These are phyloP conservation scores for Kwoniella pini DNA, from an alignment of 768 basidiomycete species.

Conservation along the genomic window DNA sequence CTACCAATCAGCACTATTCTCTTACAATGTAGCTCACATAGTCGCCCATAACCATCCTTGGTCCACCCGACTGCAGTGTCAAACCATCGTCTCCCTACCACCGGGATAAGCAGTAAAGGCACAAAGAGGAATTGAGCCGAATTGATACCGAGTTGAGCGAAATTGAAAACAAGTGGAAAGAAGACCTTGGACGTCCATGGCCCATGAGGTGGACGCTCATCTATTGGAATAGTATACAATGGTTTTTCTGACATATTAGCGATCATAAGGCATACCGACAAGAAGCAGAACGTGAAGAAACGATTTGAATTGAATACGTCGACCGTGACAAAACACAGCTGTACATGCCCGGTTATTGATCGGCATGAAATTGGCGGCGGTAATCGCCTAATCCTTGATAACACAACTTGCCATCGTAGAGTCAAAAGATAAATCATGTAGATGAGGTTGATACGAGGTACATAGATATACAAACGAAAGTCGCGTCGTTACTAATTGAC, in stretches of 20 bases:
- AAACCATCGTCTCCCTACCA: conserved; percentile 62
- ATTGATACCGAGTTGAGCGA: conserved; percentile 70
- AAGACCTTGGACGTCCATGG: conserved; percentile 35
- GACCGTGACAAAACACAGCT: too few species aligned
- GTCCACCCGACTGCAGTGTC: conserved; percentile 73
- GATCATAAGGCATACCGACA: not conserved
- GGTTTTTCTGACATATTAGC: conserved; percentile 19
- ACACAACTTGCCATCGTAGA: too few species aligned
- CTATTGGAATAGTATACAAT: conserved; percentile 54
- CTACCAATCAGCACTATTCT: conserved; percentile 24
- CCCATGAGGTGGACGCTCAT: conserved; percentile 45
- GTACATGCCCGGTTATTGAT: too few species aligned
- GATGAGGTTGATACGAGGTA: too few species aligned
- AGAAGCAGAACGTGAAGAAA: not conserved
- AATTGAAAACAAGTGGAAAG: conserved; percentile 58
- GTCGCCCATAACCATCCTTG: conserved; percentile 75
- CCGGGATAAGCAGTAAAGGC: conserved; percentile 67
- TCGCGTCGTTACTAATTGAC: too few species aligned
- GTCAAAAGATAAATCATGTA: too few species aligned
- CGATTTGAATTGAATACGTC: too few species aligned
- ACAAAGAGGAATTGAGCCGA: conserved; percentile 71
- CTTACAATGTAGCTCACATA: conserved; percentile 57
- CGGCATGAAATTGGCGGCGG: too few species aligned
- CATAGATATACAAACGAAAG: too few species aligned
- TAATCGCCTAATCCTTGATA: too few species aligned